phyloP scores from a whole-genome alignment of 208 protist genomes.

The Acanthamoeba quina region DNA sequence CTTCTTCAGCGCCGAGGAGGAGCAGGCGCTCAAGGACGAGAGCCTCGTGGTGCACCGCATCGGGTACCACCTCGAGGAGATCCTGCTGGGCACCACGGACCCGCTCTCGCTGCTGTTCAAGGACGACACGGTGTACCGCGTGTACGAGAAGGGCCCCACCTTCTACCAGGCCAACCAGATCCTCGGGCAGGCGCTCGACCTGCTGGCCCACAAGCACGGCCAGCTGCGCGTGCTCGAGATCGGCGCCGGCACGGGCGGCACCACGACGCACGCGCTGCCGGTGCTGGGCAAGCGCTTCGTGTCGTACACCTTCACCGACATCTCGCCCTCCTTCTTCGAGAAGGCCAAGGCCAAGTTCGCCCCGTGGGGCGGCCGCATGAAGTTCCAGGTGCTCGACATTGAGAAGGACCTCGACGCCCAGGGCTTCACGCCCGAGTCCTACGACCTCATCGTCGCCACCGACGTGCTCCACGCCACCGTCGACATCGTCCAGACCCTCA shows the following conservation, averaged over 20 bases:
- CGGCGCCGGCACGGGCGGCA: constrained; percentile 79
- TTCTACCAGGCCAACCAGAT: constrained; percentile 29
- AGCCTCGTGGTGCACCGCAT: constrained; percentile 15
- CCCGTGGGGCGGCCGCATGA: constrained; percentile 42
- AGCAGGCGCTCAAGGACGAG: neutral
- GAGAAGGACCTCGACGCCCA: constrained; percentile 68
- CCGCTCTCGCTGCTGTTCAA: constrained; percentile 40
- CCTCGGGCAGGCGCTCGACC: neutral
- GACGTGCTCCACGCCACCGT: constrained; percentile 76
- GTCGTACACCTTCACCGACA: constrained; percentile 78
- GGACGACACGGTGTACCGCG: constrained; percentile 45
- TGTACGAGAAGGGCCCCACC: constrained; percentile 53
- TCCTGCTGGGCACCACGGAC: constrained; percentile 19
- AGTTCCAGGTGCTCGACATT: constrained; percentile 72
- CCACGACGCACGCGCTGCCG: constrained; percentile 65
- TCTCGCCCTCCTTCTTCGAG: constrained; percentile 70
- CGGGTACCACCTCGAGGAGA: neutral
- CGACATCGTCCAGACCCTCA: constrained; percentile 71
- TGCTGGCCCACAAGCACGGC: constrained; percentile 46
- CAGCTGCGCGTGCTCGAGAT: constrained; percentile 69
- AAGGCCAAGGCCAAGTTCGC: constrained; percentile 67
- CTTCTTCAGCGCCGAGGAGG: constrained; percentile 2
- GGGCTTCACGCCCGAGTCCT: constrained; percentile 53
- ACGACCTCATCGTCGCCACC: constrained; percentile 73
- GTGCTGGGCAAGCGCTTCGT: neutral